A percentile compares a stretch with the other conserved stretches of the same genome.
Evolutionary conservation across 2,329 filamentous ascomycete species (phyloP).

Genomic region (Alternaria triticina): DNA sequence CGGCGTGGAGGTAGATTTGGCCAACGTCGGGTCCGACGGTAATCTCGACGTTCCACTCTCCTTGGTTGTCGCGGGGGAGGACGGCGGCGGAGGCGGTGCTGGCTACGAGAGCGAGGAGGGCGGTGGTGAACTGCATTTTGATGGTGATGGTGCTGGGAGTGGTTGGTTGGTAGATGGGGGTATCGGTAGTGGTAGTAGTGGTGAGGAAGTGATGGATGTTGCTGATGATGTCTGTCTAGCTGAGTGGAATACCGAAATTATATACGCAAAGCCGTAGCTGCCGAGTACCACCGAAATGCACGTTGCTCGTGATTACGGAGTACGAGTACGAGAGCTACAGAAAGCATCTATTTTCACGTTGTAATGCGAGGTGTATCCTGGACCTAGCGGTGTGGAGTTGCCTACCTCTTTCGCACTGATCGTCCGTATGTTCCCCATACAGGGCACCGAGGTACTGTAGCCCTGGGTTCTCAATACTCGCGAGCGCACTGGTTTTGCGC

Average conservation of each 20-base stretch:
- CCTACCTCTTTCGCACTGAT: background rate
- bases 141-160: background rate
- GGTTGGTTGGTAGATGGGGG: background rate
- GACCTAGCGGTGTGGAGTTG: background rate
- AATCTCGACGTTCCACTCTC: background rate
- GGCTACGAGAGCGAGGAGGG: background rate
- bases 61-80: background rate
- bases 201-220: background rate
- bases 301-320: background rate
- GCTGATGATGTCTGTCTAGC: background rate
- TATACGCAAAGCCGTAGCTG: background rate
- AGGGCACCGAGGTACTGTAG: background rate
- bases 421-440: background rate
- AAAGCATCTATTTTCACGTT: background rate
- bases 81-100: background rate
- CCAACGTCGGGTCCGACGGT: background rate
- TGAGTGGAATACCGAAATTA: background rate
- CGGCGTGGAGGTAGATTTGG: background rate
- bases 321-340: background rate
- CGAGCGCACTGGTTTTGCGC: background rate
- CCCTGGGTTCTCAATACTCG: background rate
- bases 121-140: background rate
- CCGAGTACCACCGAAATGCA: background rate
- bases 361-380: background rate
- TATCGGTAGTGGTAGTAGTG: background rate